Evolutionary conservation across 2,329 filamentous ascomycete species (phyloP).

Genomic region (Hymenotorrendiella dingleyae): DNA sequence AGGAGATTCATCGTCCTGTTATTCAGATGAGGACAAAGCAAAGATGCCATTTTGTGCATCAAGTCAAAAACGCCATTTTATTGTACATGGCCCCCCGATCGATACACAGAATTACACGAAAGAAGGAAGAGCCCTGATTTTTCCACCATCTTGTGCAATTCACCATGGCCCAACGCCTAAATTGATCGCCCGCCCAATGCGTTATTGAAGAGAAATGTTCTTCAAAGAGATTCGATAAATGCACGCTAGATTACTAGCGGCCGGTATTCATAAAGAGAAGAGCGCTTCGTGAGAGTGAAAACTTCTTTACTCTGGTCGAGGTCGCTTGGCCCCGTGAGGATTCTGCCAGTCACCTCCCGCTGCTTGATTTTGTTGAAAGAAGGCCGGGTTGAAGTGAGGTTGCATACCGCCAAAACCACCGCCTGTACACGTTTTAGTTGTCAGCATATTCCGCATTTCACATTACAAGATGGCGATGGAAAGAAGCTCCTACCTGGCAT

Average conservation of each 20-base stretch:
- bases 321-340: slow-evolving; percentile 74
- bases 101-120: no score
- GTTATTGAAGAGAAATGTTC: neutral
- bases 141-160: no score
- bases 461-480: slow-evolving; percentile 12
- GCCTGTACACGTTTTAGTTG: slow-evolving; percentile 19
- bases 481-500: slow-evolving; percentile 52
- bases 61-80: no score
- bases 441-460: neutral
- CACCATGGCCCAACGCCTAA: neutral
- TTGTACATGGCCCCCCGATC: no score
- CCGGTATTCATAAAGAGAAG: neutral
- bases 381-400: slow-evolving; percentile 66
- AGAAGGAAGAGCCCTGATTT: no score
- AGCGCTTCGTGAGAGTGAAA: no score
- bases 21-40: no score
- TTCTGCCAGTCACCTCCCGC: slow-evolving; percentile 61
- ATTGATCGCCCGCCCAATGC: neutral
- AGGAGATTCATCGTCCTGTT: no score
- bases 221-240: neutral
- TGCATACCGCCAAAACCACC: slow-evolving; percentile 65
- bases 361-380: slow-evolving; percentile 53
- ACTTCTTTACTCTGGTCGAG: slow-evolving; percentile 54
- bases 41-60: no score
- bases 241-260: neutral